A percentile compares a stretch with the other conserved stretches of the same genome.
phyloP scores from a whole-genome alignment of 78 protist species.

The Cyanophora paradoxa region DNA sequence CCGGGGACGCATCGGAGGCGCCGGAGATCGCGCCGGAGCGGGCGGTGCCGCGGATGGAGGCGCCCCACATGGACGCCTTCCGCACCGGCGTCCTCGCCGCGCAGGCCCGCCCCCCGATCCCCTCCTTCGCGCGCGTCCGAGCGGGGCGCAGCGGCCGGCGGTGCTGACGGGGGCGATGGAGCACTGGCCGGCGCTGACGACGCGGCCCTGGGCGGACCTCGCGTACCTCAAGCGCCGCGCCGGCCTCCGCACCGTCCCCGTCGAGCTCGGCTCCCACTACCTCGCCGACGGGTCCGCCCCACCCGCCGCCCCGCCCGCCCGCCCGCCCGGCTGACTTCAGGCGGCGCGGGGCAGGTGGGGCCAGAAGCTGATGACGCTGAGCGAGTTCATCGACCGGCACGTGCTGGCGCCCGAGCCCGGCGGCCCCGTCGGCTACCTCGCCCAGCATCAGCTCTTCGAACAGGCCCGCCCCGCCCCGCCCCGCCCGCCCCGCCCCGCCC shows the following conservation, averaged over 20 bases:
- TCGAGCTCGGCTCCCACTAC: conserved; percentile 42
- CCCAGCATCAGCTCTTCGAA: conserved; percentile 23
- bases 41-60: too few relatives aligned
- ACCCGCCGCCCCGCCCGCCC: background rate
- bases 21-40: too few relatives aligned
- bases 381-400: conserved; percentile 34
- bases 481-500: too few relatives aligned
- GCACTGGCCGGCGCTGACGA: conserved; percentile 44
- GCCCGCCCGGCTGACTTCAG: background rate
- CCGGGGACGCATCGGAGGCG: too few relatives aligned
- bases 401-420: conserved; percentile 5
- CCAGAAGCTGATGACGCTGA: conserved; percentile 42
- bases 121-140: too few relatives aligned
- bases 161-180: conserved; percentile 12
- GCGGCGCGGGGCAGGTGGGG: conserved; percentile 19
- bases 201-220: conserved; percentile 44
- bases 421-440: conserved; percentile 8
- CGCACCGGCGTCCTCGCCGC: too few relatives aligned
- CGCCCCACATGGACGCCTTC: too few relatives aligned
- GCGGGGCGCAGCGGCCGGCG: too few relatives aligned
- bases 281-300: conserved; percentile 6
- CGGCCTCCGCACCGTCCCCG: conserved; percentile 51
- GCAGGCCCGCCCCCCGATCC: too few relatives aligned
- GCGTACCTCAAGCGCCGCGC: conserved; percentile 30
- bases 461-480: too few relatives aligned